Evolutionary conservation across 768 basidiomycete species (phyloP), one percentile per base, ranked within the genome.

Genomic region (Phylloporus sp.): DNA sequence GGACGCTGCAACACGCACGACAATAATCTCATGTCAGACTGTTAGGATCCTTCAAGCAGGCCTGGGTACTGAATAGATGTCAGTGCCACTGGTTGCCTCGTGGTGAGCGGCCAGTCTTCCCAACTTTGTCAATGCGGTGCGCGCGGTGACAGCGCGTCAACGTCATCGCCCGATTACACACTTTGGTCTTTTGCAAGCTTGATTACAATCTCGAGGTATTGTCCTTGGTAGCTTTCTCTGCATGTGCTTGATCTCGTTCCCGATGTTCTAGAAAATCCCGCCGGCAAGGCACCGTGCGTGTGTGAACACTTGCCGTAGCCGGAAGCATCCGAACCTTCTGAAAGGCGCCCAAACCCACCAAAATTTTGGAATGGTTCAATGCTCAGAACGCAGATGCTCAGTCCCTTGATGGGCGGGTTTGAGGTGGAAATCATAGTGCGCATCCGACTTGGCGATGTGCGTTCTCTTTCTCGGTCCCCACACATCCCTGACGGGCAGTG

Each of bases 371-470:
- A 38, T 17, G 6, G 21, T 2, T 4, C 47, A 37, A 34, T 22
- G 37, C 27, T 26, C 33, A 18, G 14, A 3, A 21, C 21, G 27
- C 13, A 29, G 24, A 15, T 20, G 20, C n/a, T 38, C 38, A 33
- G 32, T 38, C 45, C 52, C 48, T 42, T 38, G 49, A 60, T 49
- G 38, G 37, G 39, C 56, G 38, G 37, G 39, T 52, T 46, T 36
- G 32, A 48, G 48, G 56, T 40, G 4, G 28, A 24, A 22, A 7
- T 23, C 28, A 20, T 32, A 37, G 38, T 37, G 35, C 28, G 42
- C 47, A 44, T 23, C 15, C 20, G 34, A 26, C 18, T 21, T 7
- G n/a, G n/a, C 32, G 15, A 32, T 26, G 14, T 44, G 10, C 42
- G 4, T 14, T 31, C 32, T 24, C 42, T 36, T 36, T 22, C 35